phyloP scores from a whole-genome alignment of 78 protist genomes.

The Isochrysis galbana region DNA sequence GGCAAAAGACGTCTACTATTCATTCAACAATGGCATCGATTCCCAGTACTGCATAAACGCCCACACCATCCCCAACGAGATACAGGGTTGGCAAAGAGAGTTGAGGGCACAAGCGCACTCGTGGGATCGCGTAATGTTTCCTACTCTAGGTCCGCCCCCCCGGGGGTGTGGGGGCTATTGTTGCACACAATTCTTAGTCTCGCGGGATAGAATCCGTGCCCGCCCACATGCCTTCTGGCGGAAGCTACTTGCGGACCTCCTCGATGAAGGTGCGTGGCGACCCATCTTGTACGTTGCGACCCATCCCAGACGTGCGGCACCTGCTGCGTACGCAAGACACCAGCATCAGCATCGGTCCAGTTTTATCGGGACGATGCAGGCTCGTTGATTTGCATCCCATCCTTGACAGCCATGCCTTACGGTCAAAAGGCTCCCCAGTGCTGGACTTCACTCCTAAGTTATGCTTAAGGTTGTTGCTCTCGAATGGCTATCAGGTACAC shows the following conservation, averaged over 20 bases:
- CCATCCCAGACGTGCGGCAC: too few species aligned
- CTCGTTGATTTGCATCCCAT: too few species aligned
- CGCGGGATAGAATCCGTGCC: background rate
- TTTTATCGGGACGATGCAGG: too few species aligned
- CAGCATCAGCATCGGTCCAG: too few species aligned
- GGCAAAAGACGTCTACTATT: background rate
- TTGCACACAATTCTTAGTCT: background rate
- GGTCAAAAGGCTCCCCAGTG: too few species aligned
- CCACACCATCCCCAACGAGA: background rate
- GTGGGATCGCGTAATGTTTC: background rate
- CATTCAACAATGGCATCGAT: background rate
- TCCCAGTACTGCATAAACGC: background rate
- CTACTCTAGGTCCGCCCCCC: background rate
- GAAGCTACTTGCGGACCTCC: background rate
- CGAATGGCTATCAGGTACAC: too few species aligned
- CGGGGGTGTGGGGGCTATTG: background rate
- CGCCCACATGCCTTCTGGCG: conserved; percentile 13
- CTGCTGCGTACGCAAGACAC: too few species aligned
- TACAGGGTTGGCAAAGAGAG: background rate
- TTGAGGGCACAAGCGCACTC: background rate
- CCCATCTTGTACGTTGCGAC: too few species aligned
- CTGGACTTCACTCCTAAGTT: too few species aligned
- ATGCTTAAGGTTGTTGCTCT: too few species aligned
- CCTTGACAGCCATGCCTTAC: too few species aligned
- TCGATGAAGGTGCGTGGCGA: too few species aligned